Evolutionary conservation across 768 basidiomycete genomes (phyloP), one percentile per base, ranked within the genome.

Genomic region (Leccinum olivaceopallidum): DNA sequence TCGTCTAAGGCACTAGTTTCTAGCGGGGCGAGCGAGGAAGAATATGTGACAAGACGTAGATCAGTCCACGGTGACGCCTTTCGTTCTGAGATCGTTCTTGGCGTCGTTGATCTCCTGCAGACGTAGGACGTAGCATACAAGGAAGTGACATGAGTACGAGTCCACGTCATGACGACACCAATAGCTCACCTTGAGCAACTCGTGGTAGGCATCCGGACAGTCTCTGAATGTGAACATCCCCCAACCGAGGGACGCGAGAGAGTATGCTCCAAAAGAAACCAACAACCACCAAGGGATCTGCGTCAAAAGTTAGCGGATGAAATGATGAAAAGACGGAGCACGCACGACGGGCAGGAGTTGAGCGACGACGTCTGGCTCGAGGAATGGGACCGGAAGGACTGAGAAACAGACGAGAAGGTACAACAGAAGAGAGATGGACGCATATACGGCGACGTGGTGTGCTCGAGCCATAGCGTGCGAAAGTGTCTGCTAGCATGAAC

Each of bases 211-310:
- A 65, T 92, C 89, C 39, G 89, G 87, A 70, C 89, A 90, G 65
- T 93, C 91, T 66, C 83, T 76, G 65, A 91, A 88, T 2, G 86
- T 86, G 64, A 85, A 81, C 48, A 92, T 68, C 5, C 90, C 91
- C 81, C 84, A 83, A 10, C 92, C 90, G 22, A 93, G 82, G 5
- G 86, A 88, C 76, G 85, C 85, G 12, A 93, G 81, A 14, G 88
- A 87, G 70, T 90, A 93, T 1, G 90, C 85, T 12, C 91, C 91
- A 63, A 91, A 91, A 3, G 87, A 78, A 2, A 93, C 87, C 13
- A 92, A 81, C 9, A 90, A 68, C 90, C 90, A 92, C 87, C 88
- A 94, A 3, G 91, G 90, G 34, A 92, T 72, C 91, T 92, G 58
- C 3, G 47, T 48, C 47, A 16, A 48, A 48, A 30, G 2, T 52